Evolutionary conservation across 345 rosid species (phyloP), one percentile per base, ranked within the genome.

Genomic region (Firmiana major): DNA sequence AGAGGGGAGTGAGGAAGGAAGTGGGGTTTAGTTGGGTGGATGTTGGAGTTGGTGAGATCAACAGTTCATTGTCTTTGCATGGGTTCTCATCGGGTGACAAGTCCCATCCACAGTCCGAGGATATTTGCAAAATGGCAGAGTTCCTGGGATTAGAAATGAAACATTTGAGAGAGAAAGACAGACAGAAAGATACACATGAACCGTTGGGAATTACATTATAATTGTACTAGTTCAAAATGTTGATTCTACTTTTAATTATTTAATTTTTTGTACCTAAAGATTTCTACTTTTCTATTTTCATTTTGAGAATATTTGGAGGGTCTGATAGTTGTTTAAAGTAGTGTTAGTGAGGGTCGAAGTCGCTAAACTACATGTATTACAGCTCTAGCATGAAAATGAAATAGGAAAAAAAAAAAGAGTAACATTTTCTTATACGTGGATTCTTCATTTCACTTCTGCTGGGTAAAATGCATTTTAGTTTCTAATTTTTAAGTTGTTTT

Each of bases 11-110:
- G 45, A 91, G 77, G 88, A 94, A 94, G 85, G 97, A 91, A 79
- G 83, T 84, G 36, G 97, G 97, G 40, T 84, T 83, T 75, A 94
- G 98, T 81, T 88, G 97, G 97, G 93, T 86, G 66, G 98, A 94
- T 82, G 84, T 31, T 59, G 85, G 81, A 81, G 84, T 31, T 59
- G 85, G 81, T 76, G 86, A 86, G 57, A 43, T 15, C 60, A 84
- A 86, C 59, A 83, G 86, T 75, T 83, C 89, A 9, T 79, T 90
- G 79, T 60, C 79, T 66, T 84, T 84, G 77, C 87, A 89, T 45
- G 86, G 88, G 55, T 94, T 94, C 87, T 93, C 97, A 70, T 90
- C 95, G 9, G 92, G 97, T 22, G 97, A 94, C 76, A 83, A 72
- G 82, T 85, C 93, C 11, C 98, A 93, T 72, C 83, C 88, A 42